Evolutionary conservation across 306 rosid species (phyloP).

Genomic region (Ormosia emarginata): DNA sequence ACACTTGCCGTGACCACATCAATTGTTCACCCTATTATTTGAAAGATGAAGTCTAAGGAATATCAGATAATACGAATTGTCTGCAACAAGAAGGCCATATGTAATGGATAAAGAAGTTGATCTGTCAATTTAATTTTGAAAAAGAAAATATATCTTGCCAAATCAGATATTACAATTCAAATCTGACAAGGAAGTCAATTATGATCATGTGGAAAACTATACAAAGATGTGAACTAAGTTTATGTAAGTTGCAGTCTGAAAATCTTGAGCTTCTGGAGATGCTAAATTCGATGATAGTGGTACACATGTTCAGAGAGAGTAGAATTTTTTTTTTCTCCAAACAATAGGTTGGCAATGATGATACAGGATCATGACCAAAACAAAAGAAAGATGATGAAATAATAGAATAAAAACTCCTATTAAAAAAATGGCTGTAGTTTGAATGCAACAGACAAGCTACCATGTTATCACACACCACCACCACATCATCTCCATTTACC

Average conservation of each 20-base stretch:
- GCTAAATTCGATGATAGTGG: background rate
- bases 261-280: background rate
- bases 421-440: background rate
- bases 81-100: background rate
- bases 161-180: background rate
- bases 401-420: background rate
- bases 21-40: background rate
- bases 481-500: background rate
- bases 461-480: constrained; percentile 11
- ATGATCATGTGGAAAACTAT: background rate
- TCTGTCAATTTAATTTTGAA: background rate
- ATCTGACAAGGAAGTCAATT: background rate
- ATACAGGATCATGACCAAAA: constrained; percentile 13
- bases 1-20: too few relatives aligned
- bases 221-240: background rate
- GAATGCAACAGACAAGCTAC: background rate
- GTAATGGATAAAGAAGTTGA: background rate
- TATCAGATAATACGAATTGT: background rate
- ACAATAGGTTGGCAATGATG: background rate
- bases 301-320: background rate
- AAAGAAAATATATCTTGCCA: background rate
- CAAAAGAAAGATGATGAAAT: constrained; percentile 13
- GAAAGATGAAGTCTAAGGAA: background rate
- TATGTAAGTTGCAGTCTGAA: background rate
- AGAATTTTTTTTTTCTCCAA: background rate